These are phyloP conservation scores for Ascomycota sp. DNA, from an alignment of 2,329 filamentous ascomycete genomes.

Conservation along the genomic window DNA sequence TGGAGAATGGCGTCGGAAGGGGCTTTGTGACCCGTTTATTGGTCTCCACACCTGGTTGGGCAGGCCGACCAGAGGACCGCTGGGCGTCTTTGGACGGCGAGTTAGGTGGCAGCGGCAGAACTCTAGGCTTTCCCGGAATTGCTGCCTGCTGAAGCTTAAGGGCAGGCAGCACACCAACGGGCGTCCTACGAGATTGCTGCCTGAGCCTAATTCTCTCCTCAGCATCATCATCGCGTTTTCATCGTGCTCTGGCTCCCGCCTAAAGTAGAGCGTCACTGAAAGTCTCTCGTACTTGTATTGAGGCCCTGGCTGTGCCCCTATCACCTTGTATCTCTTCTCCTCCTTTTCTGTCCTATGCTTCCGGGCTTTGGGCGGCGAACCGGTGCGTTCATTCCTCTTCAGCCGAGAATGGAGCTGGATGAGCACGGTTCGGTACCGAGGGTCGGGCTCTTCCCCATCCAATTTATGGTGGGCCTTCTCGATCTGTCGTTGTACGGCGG, in stretches of 20 bases:
- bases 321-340: constrained; percentile 4
- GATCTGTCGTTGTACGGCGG: constrained; percentile 20
- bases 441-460: constrained; percentile 13
- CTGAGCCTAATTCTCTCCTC: constrained; percentile 4
- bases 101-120: too few species aligned
- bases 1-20: too few species aligned
- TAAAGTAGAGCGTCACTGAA: constrained; percentile 25
- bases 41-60: too few species aligned
- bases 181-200: too few species aligned
- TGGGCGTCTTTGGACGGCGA: too few species aligned
- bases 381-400: constrained; percentile 7
- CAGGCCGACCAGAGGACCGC: too few species aligned
- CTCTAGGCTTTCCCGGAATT: too few species aligned
- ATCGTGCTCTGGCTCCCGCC: constrained; percentile 14
- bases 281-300: constrained; percentile 14
- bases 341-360: constrained; percentile 6
- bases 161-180: too few species aligned
- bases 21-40: too few species aligned
- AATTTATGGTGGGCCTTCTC: constrained; percentile 17
- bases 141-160: too few species aligned
- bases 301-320: constrained; percentile 8
- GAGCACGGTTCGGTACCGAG: constrained; percentile 18
- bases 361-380: constrained; percentile 2
- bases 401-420: constrained; percentile 23
- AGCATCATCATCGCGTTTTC: constrained; percentile 11